Evolutionary conservation across 208 protist species (phyloP).

Genomic region (Leishmania arabica): DNA sequence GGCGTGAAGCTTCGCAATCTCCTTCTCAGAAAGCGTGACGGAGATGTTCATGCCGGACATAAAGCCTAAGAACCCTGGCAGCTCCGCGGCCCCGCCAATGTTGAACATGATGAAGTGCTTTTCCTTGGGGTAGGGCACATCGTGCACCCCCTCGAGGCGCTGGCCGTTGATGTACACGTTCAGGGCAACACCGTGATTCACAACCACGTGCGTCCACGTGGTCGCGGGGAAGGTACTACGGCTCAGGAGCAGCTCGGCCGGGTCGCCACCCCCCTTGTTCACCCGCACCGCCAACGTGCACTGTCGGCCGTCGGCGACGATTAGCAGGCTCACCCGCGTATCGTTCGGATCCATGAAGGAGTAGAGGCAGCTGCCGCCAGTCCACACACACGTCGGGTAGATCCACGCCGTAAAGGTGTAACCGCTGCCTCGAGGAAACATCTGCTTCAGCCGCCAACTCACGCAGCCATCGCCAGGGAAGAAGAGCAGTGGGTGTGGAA

Average conservation of each 20-base stretch:
- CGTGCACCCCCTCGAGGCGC: constrained; percentile 34
- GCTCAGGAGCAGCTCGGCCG: constrained; percentile 37
- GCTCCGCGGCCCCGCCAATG: constrained; percentile 57
- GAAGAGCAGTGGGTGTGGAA: constrained; percentile 56
- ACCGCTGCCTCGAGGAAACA: constrained; percentile 38
- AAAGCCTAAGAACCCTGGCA: constrained; percentile 74
- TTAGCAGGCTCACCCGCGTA: constrained; percentile 42
- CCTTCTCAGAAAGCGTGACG: constrained; percentile 58
- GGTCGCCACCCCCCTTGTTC: constrained; percentile 29
- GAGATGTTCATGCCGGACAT: constrained; percentile 76
- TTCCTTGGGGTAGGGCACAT: constrained; percentile 64
- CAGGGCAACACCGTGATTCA: constrained; percentile 63
- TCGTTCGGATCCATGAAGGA: constrained; percentile 62
- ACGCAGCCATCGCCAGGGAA: constrained; percentile 71
- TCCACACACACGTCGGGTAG: constrained; percentile 77
- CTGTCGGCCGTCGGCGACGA: constrained; percentile 72
- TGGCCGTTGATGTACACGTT: constrained; percentile 78
- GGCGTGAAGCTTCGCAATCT: constrained; percentile 54
- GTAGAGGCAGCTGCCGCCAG: constrained; percentile 70
- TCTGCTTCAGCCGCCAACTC: constrained; percentile 44
- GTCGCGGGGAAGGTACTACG: constrained; percentile 56
- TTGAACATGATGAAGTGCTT: constrained; percentile 57
- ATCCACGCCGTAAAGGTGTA: constrained; percentile 87
- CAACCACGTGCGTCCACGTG: constrained; percentile 79
- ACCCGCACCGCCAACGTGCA: constrained; percentile 67